Evolutionary conservation across 164 flowering plant species (phyloP), one percentile per base, ranked within the genome.

Genomic region (Aristolochia contorta): DNA sequence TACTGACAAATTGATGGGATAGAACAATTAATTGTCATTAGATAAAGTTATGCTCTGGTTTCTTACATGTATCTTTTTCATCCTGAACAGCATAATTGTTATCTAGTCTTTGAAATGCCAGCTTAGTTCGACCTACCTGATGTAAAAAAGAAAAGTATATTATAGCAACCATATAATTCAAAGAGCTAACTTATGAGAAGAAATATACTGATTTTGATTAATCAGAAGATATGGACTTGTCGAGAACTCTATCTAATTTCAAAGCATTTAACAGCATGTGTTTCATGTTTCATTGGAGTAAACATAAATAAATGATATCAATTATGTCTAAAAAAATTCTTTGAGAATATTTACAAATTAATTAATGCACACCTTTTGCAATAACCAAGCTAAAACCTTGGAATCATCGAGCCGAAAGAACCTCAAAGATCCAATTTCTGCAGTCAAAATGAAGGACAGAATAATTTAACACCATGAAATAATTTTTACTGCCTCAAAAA

Each of bases 401-500:
- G 79, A 69, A 62, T 94, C 97, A 73, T 94, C 79, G 43, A 94
- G 96, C 81, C 99, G 80, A 65, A 76, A 89, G 71, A 88, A 91
- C 74, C 73, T 88, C 30, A 72, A 65, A 10, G 84, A 77, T 64
- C 90, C 99, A 65, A 85, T 63, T 65, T 85, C 99, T 89, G 95
- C 61, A 71, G 56, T 45, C 23, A 53, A 22, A 20, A n/a, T 47
- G 60, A 13, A 48, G 22, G 27, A 14, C 60, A 63, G 25, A 18
- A n/a, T 47, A 49, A 60, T 37, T 47, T 19, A 47, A 22, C 4
- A 59, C n/a, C 12, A 47, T 33, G 27, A 47, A 22, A 10, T 20
- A 49, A 13, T 19, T 18, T 5, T 13, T 49, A 1, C 8, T 5
- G 53, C 7, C 22, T 20, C 53, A 16, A 4, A 18, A 49, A 1